A percentile compares a stretch with the other conserved stretches of the same genome.
These are phyloP conservation scores for Trichoderma semiorbis DNA, from an alignment of 2,329 filamentous ascomycete species.

Conservation along the genomic window DNA sequence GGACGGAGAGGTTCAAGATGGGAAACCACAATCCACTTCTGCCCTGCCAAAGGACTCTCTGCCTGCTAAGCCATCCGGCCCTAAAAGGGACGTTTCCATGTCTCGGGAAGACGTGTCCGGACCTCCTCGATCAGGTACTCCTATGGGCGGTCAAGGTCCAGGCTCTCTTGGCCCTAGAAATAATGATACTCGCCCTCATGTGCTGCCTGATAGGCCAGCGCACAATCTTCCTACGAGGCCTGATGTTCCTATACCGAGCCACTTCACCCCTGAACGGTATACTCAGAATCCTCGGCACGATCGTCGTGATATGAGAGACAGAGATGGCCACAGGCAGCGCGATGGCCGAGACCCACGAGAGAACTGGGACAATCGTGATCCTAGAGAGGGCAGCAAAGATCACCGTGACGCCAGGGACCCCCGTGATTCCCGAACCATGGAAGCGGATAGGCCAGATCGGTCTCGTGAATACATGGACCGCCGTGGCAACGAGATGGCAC, in stretches of 20 bases:
- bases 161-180: conserved; percentile 24
- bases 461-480: conserved; percentile 45
- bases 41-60: conserved; percentile 32
- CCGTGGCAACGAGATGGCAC: conserved; percentile 36
- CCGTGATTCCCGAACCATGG: conserved; percentile 36
- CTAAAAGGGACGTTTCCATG: conserved; percentile 28
- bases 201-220: conserved; percentile 36
- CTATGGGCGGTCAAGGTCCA: conserved; percentile 22
- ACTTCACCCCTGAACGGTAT: conserved; percentile 46
- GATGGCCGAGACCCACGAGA: conserved; percentile 31
- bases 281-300: conserved; percentile 40
- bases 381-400: conserved; percentile 36
- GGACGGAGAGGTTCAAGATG: conserved; percentile 70
- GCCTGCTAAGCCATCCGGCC: conserved; percentile 31
- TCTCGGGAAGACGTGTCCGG: conserved; percentile 22
- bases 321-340: conserved; percentile 26
- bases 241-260: conserved; percentile 52
- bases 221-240: conserved; percentile 54
- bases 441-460: conserved; percentile 40
- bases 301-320: conserved; percentile 37
- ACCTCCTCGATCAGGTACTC: conserved; percentile 28
- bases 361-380: conserved; percentile 29
- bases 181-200: conserved; percentile 33
- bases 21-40: conserved; percentile 24
- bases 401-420: conserved; percentile 35